A percentile compares a stretch with the other conserved stretches of the same genome.
These are phyloP conservation scores for Paramecium tetraurelia DNA, from an alignment of 73 alveolate genomes.

Conservation along the genomic window DNA sequence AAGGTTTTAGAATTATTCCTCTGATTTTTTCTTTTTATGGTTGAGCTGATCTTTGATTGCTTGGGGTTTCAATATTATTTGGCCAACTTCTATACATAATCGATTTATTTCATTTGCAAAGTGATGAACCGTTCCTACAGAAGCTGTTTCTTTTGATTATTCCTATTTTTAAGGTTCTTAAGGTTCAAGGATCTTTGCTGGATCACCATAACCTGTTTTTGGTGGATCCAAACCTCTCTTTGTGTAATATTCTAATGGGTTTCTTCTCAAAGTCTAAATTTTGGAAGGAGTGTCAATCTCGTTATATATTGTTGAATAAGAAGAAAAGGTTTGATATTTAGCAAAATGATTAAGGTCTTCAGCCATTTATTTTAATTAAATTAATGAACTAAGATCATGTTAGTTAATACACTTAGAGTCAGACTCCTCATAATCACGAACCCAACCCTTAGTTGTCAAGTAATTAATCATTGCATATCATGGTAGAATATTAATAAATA, in stretches of 20 bases:
- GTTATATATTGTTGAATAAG: not conserved
- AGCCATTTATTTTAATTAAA: not conserved
- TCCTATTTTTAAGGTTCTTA: not conserved
- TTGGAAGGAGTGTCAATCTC: not conserved
- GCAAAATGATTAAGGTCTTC: conserved; percentile 27
- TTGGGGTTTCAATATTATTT: not conserved
- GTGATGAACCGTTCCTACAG: not conserved
- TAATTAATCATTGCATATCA: not conserved
- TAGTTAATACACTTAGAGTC: not conserved
- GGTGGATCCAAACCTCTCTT: conserved; percentile 7
- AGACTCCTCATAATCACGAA: not conserved
- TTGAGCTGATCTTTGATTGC: not conserved
- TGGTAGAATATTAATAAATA: not conserved
- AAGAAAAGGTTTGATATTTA: not conserved
- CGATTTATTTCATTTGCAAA: not conserved
- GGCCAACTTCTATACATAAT: not conserved
- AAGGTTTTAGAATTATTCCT: not conserved
- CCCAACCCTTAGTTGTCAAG: not conserved
- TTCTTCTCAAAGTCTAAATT: not conserved
- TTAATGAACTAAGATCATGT: not conserved
- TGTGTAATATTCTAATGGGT: conserved; percentile 1
- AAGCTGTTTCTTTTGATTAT: not conserved
- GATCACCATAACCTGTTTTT: not conserved
- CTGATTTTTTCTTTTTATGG: not conserved
- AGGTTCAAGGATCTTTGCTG: not conserved